phyloP scores from a whole-genome alignment of 1,139 yeast species.

The Suhomyces terraborum region DNA sequence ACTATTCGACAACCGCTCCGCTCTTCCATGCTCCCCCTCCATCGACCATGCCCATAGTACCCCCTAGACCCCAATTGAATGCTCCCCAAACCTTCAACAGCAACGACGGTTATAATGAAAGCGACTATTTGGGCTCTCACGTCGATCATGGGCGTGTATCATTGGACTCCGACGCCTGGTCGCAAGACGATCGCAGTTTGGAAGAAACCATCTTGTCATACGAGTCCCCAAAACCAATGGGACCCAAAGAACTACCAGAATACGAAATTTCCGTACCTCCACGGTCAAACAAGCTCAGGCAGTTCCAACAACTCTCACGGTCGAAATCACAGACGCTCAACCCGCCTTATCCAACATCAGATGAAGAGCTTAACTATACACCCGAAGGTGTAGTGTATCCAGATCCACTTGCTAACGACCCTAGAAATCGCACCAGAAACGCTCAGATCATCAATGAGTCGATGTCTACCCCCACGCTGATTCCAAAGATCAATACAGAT shows the following conservation, averaged over 20 bases:
- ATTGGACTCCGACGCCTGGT: background rate
- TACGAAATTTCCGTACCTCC: constrained; percentile 21
- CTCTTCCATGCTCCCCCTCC: background rate
- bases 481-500: constrained; percentile 10
- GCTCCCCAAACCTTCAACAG: constrained; percentile 1
- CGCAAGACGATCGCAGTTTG: background rate
- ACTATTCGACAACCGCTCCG: background rate
- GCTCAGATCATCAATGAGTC: constrained; percentile 15
- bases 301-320: constrained; percentile 19
- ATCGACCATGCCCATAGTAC: constrained; percentile 5
- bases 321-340: constrained; percentile 12
- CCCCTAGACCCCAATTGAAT: constrained; percentile 7
- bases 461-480: constrained; percentile 9
- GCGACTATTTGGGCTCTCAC: background rate
- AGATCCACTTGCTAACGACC: background rate
- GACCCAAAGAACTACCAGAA: constrained; percentile 44
- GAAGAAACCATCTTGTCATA: constrained; percentile 17
- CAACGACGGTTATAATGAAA: too few relatives aligned
- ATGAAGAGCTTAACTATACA: background rate
- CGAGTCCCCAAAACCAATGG: constrained; percentile 44
- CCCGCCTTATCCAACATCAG: constrained; percentile 16
- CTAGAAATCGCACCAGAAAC: constrained; percentile 1
- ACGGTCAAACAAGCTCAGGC: constrained; percentile 11
- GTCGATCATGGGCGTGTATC: constrained; percentile 1
- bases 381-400: constrained; percentile 7